phyloP scores from a whole-genome alignment of 1,139 yeast species.

The Sugiyamaella xylanicola region DNA sequence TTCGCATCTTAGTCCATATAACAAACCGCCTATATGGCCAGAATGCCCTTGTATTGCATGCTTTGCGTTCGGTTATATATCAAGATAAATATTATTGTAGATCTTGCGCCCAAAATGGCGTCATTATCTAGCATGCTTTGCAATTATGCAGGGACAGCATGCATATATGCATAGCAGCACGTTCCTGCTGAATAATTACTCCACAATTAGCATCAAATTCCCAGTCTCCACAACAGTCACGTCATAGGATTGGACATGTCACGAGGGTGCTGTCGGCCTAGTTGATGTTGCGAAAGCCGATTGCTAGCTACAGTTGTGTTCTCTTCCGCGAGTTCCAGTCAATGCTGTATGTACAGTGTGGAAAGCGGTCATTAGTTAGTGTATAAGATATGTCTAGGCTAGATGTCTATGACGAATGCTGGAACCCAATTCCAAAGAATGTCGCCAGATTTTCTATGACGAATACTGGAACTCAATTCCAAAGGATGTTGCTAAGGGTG shows the following conservation, averaged over 20 bases:
- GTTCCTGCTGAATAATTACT: conserved; percentile 8
- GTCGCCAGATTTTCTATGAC: conserved; percentile 24
- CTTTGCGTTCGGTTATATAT: not conserved
- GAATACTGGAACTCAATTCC: conserved; percentile 47
- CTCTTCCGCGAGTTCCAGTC: no score
- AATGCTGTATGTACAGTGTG: no score
- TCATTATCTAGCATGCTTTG: conserved; percentile 12
- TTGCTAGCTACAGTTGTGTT: no score
- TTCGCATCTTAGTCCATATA: not conserved
- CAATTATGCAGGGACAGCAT: conserved; percentile 16
- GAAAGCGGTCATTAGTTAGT: no score
- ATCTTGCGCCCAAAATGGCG: conserved; percentile 12
- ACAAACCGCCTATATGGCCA: not conserved
- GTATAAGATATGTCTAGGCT: no score
- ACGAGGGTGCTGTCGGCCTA: no score
- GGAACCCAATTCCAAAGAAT: no score
- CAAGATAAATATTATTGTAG: conserved; percentile 3
- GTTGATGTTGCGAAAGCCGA: no score
- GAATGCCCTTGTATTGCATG: not conserved
- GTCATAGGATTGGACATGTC: not conserved
- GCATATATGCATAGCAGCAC: conserved; percentile 5
- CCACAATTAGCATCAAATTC: not conserved
- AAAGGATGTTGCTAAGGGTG: conserved; percentile 39
- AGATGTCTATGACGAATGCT: no score
- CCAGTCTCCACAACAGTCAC: not conserved